These are phyloP conservation scores for Cajanus cajan DNA, from an alignment of 306 rosid species.

Conservation along the genomic window DNA sequence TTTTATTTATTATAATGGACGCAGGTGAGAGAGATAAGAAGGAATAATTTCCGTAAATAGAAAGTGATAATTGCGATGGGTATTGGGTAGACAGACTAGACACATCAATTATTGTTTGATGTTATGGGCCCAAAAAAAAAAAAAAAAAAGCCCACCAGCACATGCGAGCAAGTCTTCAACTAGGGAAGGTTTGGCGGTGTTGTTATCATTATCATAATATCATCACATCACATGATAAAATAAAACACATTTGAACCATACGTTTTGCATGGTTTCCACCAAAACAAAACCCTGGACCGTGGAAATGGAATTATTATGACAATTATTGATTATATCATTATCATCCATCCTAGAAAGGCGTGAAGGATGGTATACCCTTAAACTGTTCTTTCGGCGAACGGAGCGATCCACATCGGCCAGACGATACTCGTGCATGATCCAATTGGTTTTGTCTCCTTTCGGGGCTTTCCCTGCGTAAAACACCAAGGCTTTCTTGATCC, in stretches of 20 bases:
- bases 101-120: background rate
- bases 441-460: constrained; percentile 85
- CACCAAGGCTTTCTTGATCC: constrained; percentile 93
- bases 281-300: too few species aligned
- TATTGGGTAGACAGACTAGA: too few species aligned
- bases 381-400: constrained; percentile 77
- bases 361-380: constrained; percentile 77
- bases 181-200: background rate
- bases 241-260: constrained; percentile 4
- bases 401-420: constrained; percentile 93
- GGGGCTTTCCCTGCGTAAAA: constrained; percentile 94
- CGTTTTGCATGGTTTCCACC: background rate
- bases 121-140: background rate
- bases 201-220: too few species aligned
- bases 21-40: constrained; percentile 26
- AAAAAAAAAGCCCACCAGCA: background rate
- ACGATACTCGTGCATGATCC: constrained; percentile 99
- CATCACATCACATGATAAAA: background rate
- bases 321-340: too few species aligned
- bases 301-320: too few species aligned
- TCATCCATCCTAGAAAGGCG: too few species aligned
- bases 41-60: constrained; percentile 37
- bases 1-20: too few species aligned
- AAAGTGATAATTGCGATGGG: constrained; percentile 3
- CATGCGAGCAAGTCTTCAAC: background rate